These are phyloP conservation scores for Vaucheria bursata DNA, from an alignment of 352 stramenopile species.

Conservation along the genomic window DNA sequence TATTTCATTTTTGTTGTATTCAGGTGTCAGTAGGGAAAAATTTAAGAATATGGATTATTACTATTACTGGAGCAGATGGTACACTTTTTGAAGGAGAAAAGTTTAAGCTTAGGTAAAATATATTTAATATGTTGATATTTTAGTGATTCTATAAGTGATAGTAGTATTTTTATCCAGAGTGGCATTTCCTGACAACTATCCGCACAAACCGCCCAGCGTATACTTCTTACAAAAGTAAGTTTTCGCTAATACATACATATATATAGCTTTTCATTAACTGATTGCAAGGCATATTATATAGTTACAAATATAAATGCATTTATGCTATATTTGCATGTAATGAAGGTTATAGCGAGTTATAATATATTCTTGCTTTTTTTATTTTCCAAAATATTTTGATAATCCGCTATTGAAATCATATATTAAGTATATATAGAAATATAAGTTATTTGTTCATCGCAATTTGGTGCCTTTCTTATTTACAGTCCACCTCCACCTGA, in stretches of 20 bases:
- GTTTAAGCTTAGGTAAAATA: slow-evolving; percentile 54
- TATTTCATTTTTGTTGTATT: not conserved
- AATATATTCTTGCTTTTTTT: not conserved
- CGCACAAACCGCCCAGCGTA: slow-evolving; percentile 61
- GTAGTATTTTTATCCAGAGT: slow-evolving; percentile 2
- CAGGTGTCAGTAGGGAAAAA: slow-evolving; percentile 55
- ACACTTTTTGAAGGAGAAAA: slow-evolving; percentile 66
- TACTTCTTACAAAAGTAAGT: slow-evolving; percentile 60
- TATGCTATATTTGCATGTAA: not conserved
- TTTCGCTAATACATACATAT: not conserved
- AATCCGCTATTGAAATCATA: not conserved
- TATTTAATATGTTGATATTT: not conserved
- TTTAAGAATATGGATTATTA: slow-evolving; percentile 63
- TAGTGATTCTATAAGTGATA: not conserved
- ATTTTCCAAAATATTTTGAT: not conserved
- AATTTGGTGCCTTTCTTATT: not conserved
- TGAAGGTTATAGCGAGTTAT: not conserved
- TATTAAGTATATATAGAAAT: not conserved
- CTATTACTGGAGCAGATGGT: slow-evolving; percentile 56
- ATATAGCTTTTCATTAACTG: slow-evolving; percentile 8
- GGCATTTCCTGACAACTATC: slow-evolving; percentile 63
- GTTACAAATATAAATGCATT: not conserved
- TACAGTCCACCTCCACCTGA: slow-evolving; percentile 43
- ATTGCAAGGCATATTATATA: not conserved
- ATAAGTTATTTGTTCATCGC: not conserved